Evolutionary conservation across 495 filamentous ascomycete genomes (phyloP), one percentile per base, ranked within the genome.

Genomic region (Talaromyces ruber): DNA sequence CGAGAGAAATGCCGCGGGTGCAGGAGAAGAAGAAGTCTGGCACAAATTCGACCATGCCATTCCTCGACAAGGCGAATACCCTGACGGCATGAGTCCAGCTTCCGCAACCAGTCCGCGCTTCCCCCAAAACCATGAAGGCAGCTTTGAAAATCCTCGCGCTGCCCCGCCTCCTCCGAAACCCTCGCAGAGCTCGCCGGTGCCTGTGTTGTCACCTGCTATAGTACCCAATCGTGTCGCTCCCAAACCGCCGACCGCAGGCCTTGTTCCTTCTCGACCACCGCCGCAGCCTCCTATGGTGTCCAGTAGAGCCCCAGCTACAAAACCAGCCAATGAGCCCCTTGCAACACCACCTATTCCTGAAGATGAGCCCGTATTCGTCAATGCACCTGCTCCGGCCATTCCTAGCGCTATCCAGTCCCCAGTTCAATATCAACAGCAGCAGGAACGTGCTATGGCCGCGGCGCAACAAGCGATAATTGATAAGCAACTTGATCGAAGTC

Each of bases 81-180:
- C 65, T 6, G 61, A 54, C 32, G 28, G 56, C n/a, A 37, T 65
- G 7, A 62, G 64, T 7, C 30, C 69, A 71, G 93, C 93, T 67
- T 90, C 94, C 54, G 91, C 93, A 26, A 85, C 88, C 63, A 96
- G 91, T 71, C 95, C 94, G 55, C 84, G 93, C 67, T 97, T 97
- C 73, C 94, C 95, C 22, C 84, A 88, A 63, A 93, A 92, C 73
- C 86, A 92, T 72, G 89, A 93, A 76, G 87, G 87, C 60, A 98
- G 92, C 78, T 98, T 98, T 71, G 94, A 98, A 75, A 98, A 98
- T 65, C 94, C 94, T 50, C 85, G 94, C 62, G 89, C 93, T 8
- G 90, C 94, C 16, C 94, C 94, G 62, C 94, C 94, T 2, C 88
- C 97, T 58, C 94, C 94, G 62, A 79, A 85, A 59, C 84, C 71